Evolutionary conservation across 345 rosid genomes (phyloP).

Genomic region (Cardamine occulta): DNA sequence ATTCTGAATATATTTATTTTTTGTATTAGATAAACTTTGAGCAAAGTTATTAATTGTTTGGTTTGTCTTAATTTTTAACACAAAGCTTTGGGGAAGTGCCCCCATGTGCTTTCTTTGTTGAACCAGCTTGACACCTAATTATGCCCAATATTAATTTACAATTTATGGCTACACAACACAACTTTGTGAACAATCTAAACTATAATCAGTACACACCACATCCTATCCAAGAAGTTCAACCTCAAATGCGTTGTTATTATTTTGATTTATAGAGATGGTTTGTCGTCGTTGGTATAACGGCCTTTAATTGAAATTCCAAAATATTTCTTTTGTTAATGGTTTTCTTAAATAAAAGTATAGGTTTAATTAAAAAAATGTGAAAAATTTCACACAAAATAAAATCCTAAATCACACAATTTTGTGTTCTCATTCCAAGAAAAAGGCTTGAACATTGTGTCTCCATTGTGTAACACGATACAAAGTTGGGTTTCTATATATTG

Average conservation of each 20-base stretch:
- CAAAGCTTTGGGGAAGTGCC: constrained; percentile 36
- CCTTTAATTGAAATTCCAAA: neutral
- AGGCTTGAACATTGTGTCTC: no score
- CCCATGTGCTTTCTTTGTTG: constrained; percentile 46
- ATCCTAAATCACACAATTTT: neutral
- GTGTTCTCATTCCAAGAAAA: no score
- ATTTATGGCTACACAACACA: constrained; percentile 29
- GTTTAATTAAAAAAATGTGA: neutral
- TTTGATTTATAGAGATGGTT: neutral
- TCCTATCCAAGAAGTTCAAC: constrained; percentile 13
- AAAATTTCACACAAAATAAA: neutral
- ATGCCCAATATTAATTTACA: constrained; percentile 33
- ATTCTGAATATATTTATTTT: neutral
- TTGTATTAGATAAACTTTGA: constrained; percentile 29
- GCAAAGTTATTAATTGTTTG: constrained; percentile 33
- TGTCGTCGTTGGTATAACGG: neutral
- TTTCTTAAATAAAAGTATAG: neutral
- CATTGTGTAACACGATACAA: no score
- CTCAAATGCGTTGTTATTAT: constrained; percentile 34
- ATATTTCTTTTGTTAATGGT: neutral
- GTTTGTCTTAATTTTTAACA: constrained; percentile 11
- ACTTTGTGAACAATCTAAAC: constrained; percentile 35
- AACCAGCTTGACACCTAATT: constrained; percentile 49
- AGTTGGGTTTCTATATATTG: no score
- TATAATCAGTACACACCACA: neutral